Base-by-base conservation (phyloP, 2,329 filamentous ascomycete genomes). In the Drechslerella coelobrocha region DNA sequence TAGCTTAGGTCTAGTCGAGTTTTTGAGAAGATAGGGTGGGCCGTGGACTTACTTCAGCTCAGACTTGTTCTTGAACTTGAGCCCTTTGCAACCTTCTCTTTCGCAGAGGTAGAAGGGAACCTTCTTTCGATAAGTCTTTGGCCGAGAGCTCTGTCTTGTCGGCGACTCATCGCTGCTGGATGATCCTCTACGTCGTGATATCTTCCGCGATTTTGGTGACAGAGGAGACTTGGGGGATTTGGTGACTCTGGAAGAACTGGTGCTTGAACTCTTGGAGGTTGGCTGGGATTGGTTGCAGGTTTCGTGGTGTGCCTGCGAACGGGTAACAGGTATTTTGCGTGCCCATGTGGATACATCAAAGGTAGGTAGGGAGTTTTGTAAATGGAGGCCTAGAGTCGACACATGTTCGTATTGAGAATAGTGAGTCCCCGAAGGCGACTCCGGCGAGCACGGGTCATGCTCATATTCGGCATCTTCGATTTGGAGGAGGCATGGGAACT, bases 81-180 rank as follows among this genome's bases (percentile, higher is more conserved):
- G 37, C 3, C 4, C n/a, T 19, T 66, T 72, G 48, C 68, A 72
- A 9, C 10, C 14, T 2, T 61, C 54, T 24, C 65, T 57, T 23
- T 60, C 39, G 48, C 66, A 71, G 17, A 34, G n/a, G 29, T 63
- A 53, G 54, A 54, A 71, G 12, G 66, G 66, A 0, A 71, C 37
- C 39, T 71, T 71, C 55, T 51, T 63, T 45, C 59, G 62, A 21
- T 71, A 71, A 7, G 66, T 71, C 59, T 71, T 71, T 23, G 66
- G 66, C 24, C 66, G 39, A 26, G 61, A 53, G 19, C 24, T 71
- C 14, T 31, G 39, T 27, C 50, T 63, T 24, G 59, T 9, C 1
- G 47, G 66, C 17, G 60, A 57, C 14, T 71, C 66, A 7, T 60
- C 53, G 34, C 66, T 55, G 31, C 59, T 71, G 6, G 66, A 63